Evolutionary conservation across 352 stramenopile genomes (phyloP), one percentile per base, ranked within the genome.

Genomic region (Thraustochytrium sp.): DNA sequence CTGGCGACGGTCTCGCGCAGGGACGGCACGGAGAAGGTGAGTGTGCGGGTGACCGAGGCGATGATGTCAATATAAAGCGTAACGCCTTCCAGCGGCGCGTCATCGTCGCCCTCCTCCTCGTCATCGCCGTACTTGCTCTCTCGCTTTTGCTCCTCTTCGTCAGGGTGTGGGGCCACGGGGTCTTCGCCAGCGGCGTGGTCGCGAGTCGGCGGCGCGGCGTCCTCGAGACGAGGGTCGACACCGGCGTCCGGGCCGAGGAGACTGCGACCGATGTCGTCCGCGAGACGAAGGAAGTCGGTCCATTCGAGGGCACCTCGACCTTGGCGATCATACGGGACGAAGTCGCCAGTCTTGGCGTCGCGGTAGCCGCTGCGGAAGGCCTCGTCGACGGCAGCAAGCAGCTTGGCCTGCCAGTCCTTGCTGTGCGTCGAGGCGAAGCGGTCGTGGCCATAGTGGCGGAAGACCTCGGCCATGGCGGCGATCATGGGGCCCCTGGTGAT

Each of bases 401-500:
- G 34, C 2, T 26, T 21, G 21, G 31, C 68, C 29, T 51, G 68
- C 68, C 68, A 80, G 1, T 80, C 44, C 31, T 51, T 61, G 31
- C 34, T 46, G n/a, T 80, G 8, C 5, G 11, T 38, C 16, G 59
- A 11, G 21, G n/a, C 68, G 23, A 80, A 63, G 31, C 68, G 68
- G 5, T 44, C 68, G 38, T 51, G 26, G 5, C 68, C 68, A 64
- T 75, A 65, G 3, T 72, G 34, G 16, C 68, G 46, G 42, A 55
- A 80, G 29, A 80, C 76, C 21, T 80, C 68, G 13, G n/a, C 68
- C 2, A 64, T 9, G 11, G 68, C 51, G 8, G 68, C 5, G 31
- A 80, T 80, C 68, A 80, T 61, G n/a, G 21, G 26, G 18, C 68
- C 46, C 53, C 76, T 61, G 31, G n/a, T 48, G 34, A 80, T 46